Evolutionary conservation across 768 basidiomycete species (phyloP).

Genomic region (Suillus spraguei): DNA sequence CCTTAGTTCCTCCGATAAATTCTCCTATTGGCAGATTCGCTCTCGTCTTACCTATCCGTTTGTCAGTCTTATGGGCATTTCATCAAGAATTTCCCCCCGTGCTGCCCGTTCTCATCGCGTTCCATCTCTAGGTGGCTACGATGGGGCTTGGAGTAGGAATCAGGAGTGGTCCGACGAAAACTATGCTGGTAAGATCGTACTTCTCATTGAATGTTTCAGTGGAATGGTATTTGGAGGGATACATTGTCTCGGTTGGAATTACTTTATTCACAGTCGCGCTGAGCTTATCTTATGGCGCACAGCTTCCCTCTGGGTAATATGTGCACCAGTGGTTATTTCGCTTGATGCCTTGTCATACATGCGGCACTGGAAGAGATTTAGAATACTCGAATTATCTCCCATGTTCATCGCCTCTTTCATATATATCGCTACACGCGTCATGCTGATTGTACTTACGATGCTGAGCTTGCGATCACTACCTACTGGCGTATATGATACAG

Average conservation of each 20-base stretch:
- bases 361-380: accelerated
- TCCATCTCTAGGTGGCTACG: constrained; percentile 1
- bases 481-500: constrained; percentile 14
- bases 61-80: neutral
- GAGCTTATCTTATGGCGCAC: constrained; percentile 25
- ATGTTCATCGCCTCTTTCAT: neutral
- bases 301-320: constrained; percentile 16
- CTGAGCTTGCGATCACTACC: constrained; percentile 17
- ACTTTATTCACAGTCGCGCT: constrained; percentile 18
- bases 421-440: constrained; percentile 17
- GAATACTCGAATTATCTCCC: neutral
- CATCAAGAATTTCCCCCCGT: neutral
- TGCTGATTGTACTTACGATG: constrained; percentile 15
- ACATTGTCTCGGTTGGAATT: constrained; percentile 28
- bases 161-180: too few relatives aligned
- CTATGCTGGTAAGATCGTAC: neutral
- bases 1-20: too few relatives aligned
- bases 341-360: neutral
- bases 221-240: constrained; percentile 29
- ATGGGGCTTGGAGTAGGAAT: too few relatives aligned
- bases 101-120: neutral
- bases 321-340: neutral
- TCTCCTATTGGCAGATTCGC: too few relatives aligned
- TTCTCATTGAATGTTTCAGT: constrained; percentile 1
- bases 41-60: too few relatives aligned